Evolutionary conservation across 2,329 filamentous ascomycete genomes (phyloP).

Genomic region (Parastagonospora avenae): DNA sequence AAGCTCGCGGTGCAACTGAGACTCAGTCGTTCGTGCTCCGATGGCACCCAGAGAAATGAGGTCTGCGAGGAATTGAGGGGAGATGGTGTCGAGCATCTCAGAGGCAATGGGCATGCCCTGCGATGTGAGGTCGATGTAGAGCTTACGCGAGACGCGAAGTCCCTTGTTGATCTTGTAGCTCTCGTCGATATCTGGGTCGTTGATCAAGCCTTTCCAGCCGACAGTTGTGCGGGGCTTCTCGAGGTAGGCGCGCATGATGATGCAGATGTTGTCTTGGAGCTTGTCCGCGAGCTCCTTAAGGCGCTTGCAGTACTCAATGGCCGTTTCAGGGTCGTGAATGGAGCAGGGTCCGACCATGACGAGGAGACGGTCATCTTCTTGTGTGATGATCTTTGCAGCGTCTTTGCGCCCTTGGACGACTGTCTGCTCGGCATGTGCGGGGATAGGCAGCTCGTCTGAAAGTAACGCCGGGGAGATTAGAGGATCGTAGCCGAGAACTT

Average conservation of each 20-base stretch:
- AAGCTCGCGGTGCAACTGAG: slow-evolving; percentile 93
- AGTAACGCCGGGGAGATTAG: slow-evolving; percentile 88
- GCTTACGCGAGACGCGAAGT: slow-evolving; percentile 84
- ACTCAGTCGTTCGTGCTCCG: slow-evolving; percentile 94
- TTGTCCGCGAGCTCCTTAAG: slow-evolving; percentile 78
- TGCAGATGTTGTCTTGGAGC: slow-evolving; percentile 80
- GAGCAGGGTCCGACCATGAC: slow-evolving; percentile 96
- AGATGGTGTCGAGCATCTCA: slow-evolving; percentile 99
- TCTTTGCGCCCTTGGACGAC: slow-evolving; percentile 73
- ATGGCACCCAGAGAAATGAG: slow-evolving; percentile 95
- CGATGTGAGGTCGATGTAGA: slow-evolving; percentile 88
- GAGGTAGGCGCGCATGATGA: slow-evolving; percentile 98
- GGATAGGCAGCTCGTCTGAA: slow-evolving; percentile 79
- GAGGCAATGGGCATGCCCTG: slow-evolving; percentile 92
- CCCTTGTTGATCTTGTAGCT: slow-evolving; percentile 99
- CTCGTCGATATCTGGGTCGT: slow-evolving; percentile 96
- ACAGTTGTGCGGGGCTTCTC: slow-evolving; percentile 98
- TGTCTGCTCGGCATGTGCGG: slow-evolving; percentile 64
- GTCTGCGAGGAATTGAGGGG: slow-evolving; percentile 95
- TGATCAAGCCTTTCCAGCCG: slow-evolving; percentile 99
- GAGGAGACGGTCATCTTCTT: slow-evolving; percentile 82
- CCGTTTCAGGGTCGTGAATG: slow-evolving; percentile 89
- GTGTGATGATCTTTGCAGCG: slow-evolving; percentile 76
- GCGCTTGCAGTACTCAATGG: slow-evolving; percentile 83
- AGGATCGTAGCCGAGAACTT: slow-evolving; percentile 93